Evolutionary conservation across 1,284 basidiomycete species (phyloP).

Genomic region (Cutaneotrichosporon dermatis): DNA sequence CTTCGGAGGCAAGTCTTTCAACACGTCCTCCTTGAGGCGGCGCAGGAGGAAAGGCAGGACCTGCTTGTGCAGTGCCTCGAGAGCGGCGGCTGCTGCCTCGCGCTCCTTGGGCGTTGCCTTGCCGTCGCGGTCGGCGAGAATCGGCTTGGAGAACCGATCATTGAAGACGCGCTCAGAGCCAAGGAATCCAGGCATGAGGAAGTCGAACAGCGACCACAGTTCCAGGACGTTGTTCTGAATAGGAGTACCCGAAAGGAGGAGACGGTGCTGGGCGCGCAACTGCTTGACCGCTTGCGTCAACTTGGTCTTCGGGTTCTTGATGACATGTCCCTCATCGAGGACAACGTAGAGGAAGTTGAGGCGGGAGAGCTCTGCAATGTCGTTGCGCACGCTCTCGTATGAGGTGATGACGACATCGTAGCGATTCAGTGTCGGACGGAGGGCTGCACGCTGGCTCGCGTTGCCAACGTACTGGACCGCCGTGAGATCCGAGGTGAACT

Average conservation of each 20-base stretch:
- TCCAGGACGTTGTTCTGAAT: slow-evolving; percentile 99
- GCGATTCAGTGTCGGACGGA: slow-evolving; percentile 62
- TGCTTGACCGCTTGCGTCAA: slow-evolving; percentile 93
- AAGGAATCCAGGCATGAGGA: slow-evolving; percentile 98
- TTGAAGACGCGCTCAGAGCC: slow-evolving; percentile 94
- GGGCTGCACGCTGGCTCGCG: slow-evolving; percentile 70
- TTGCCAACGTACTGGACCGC: slow-evolving; percentile 89
- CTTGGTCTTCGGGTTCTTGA: slow-evolving; percentile 98
- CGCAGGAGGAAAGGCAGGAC: slow-evolving; percentile 95
- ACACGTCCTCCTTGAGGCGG: slow-evolving; percentile 93
- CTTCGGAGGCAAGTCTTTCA: slow-evolving; percentile 94
- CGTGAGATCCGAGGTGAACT: slow-evolving; percentile 73
- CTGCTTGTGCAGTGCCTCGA: slow-evolving; percentile 97
- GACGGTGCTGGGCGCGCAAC: slow-evolving; percentile 82
- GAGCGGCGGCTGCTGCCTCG: slow-evolving; percentile 90
- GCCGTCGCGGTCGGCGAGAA: slow-evolving; percentile 88
- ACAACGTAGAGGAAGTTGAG: slow-evolving; percentile 94
- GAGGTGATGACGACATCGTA: slow-evolving; percentile 93
- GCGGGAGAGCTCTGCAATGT: slow-evolving; percentile 71
- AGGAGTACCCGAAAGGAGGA: slow-evolving; percentile 94
- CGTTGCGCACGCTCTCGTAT: slow-evolving; percentile 95
- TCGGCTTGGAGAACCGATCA: slow-evolving; percentile 93
- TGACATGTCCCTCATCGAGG: slow-evolving; percentile 96
- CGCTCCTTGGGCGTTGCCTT: slow-evolving; percentile 80
- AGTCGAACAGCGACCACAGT: slow-evolving; percentile 98